Conservation (phyloP, 2,329 filamentous ascomycete species). For the Endocalyx cinctus region DNA sequence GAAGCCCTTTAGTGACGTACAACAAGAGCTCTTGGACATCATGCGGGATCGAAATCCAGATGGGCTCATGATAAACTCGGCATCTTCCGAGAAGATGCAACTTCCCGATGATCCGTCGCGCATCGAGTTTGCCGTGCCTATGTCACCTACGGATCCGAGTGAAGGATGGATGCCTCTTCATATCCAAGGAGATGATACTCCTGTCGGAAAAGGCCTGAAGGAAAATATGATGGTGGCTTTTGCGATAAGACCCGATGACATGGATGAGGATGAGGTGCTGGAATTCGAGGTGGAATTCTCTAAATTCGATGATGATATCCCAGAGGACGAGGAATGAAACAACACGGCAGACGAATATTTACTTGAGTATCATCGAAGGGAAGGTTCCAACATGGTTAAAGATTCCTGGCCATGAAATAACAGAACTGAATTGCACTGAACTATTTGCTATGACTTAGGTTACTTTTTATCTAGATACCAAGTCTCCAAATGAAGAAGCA, state of each 20-base stretch:
- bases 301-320: constrained; percentile 35
- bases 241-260: constrained; percentile 34
- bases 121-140: constrained; percentile 44
- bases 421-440: too few relatives aligned
- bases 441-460: too few relatives aligned
- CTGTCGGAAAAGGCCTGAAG: constrained; percentile 38
- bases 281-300: constrained; percentile 44
- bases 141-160: constrained; percentile 37
- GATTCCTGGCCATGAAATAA: too few relatives aligned
- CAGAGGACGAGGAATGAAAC: constrained; percentile 19
- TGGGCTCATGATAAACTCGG: constrained; percentile 40
- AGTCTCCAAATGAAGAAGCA: too few relatives aligned
- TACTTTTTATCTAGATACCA: too few relatives aligned
- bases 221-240: constrained; percentile 49
- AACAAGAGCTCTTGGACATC: constrained; percentile 52
- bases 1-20: constrained; percentile 52
- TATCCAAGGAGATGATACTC: constrained; percentile 32
- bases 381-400: too few relatives aligned
- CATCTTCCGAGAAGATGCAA: constrained; percentile 28
- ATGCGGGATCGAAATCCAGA: constrained; percentile 53
- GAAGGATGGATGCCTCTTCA: constrained; percentile 47
- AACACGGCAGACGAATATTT: too few relatives aligned
- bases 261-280: constrained; percentile 32
- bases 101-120: constrained; percentile 37
- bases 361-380: too few relatives aligned